These are phyloP conservation scores for Dryas octopetala DNA, from an alignment of 306 rosid species.

Conservation along the genomic window DNA sequence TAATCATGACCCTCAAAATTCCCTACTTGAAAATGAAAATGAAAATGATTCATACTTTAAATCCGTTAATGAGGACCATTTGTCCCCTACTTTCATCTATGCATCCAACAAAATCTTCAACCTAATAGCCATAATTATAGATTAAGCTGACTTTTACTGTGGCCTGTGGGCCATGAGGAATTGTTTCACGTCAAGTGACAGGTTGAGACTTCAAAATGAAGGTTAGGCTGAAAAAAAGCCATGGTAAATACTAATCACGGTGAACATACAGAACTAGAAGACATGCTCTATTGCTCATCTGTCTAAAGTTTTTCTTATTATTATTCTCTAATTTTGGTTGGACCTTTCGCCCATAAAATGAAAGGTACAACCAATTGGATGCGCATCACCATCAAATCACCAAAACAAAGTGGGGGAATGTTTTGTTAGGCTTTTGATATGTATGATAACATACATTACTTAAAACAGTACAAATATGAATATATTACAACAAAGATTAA, in stretches of 20 bases:
- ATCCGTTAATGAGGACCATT: constrained; percentile 40
- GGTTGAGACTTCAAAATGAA: neutral
- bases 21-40: constrained; percentile 13
- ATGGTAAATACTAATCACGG: no score
- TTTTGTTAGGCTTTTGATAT: constrained; percentile 21
- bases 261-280: neutral
- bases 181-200: neutral
- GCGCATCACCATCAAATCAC: constrained; percentile 20
- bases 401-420: constrained; percentile 37
- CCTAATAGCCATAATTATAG: neutral
- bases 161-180: neutral
- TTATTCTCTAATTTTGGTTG: constrained; percentile 28
- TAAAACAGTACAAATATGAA: constrained; percentile 18
- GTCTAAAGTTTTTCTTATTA: neutral
- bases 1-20: constrained; percentile 36
- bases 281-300: neutral
- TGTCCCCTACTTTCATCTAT: constrained; percentile 36
- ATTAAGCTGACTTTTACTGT: constrained; percentile 5
- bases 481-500: constrained; percentile 12
- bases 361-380: constrained; percentile 35
- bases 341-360: constrained; percentile 42
- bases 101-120: constrained; percentile 16
- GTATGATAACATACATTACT: constrained; percentile 19
- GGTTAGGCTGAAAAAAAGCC: no score
- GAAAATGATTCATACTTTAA: constrained; percentile 23